Evolutionary conservation across 2,329 filamentous ascomycete genomes (phyloP), one percentile per base, ranked within the genome.

Genomic region (Diplodia sapinea): DNA sequence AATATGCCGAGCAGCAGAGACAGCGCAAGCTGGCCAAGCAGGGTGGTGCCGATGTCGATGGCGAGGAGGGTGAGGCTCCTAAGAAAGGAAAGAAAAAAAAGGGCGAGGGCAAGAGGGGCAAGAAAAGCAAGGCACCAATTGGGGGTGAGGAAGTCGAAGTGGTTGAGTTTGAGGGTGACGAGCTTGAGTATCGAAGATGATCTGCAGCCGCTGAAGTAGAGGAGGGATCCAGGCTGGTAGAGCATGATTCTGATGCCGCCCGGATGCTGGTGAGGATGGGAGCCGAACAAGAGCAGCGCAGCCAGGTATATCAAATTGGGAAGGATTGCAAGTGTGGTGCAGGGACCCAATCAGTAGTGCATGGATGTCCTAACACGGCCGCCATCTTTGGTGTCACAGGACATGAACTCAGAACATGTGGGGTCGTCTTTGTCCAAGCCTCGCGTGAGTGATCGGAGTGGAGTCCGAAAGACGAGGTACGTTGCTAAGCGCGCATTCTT

Each of bases 1-100:
- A 78, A 26, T 70, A 72, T 11, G 74, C 73, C 52, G 79, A 81
- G 71, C 72, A 78, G 66, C 78, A 79, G 69, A 73, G 76, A 33
- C 77, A 79, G 70, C 71, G 76, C 57, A 74, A 76, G 33, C 68
- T 74, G 33, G 66, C 66, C n/a, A 63, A 68, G 38, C 50, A 62
- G 9, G 66, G 67, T 65, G 59, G 55, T 31, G 59, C 29, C 15
- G 59, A 63, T 7, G n/a, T 51, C 15, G 59, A 63, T 8, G 59
- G 59, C 3, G 61, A 57, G 29, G 57, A 69, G 38, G 51, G 67
- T 40, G 56, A 68, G 57, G 57, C 56, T 6, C 55, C 55, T 13
- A 57, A 57, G n/a, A 66, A 66, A 20, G 47, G 55, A 71, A 75
- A 73, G 70, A 78, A 75, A 70, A 75, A 73, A 65, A 73, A 72